Base-by-base conservation (phyloP, 2,329 filamentous ascomycete species). In the Rhinocladiella mackenziei region DNA sequence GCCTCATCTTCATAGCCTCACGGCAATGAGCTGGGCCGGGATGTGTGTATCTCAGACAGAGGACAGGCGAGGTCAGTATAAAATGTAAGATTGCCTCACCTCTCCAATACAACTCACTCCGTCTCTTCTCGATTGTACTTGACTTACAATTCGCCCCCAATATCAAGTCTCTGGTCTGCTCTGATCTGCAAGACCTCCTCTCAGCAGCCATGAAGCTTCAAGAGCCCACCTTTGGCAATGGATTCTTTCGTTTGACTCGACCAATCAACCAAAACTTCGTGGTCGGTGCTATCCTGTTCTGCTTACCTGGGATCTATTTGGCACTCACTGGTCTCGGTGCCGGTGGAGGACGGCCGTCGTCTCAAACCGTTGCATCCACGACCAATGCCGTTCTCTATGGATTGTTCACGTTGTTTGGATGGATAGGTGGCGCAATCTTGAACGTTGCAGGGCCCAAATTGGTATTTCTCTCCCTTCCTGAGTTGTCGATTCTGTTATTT, bases 321-420 rank as follows among this genome's bases (percentile, higher is more conserved):
- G 55, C 55, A 7, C 15, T 57, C 15, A 57, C 55, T 1, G 55
- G 51, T 25, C 43, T 57, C 5, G 55, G 55, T 17, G 55, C 55
- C 23, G 55, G 55, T 40, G 55, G 55, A 26, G 55, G 55, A 15
- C 39, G 46, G 22, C 54, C 55, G 4, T 48, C 45, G 3, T 53
- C 53, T 10, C 43, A 47, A 15, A 39, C 42, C 0, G 53, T 57
- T 3, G 55, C 55, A 2, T 50, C 43, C 3, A 38, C 37, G 5
- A 50, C 47, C 18, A 56, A 57, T 30, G 42, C 55, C 7, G 52
- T 56, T 11, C 34, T 53, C 5, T 56, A 56, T 26, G 53, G 46
- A 6, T 34, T 51, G 5, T 56, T 53, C 22, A 34, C 39, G 6
- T 26, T 56, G 15, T 46, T 54, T 22, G 53, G 52, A 23, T 54